Evolutionary conservation across 805 yeast genomes (phyloP), one percentile per base, ranked within the genome.

Genomic region (Scheffersomyces ergatensis): DNA sequence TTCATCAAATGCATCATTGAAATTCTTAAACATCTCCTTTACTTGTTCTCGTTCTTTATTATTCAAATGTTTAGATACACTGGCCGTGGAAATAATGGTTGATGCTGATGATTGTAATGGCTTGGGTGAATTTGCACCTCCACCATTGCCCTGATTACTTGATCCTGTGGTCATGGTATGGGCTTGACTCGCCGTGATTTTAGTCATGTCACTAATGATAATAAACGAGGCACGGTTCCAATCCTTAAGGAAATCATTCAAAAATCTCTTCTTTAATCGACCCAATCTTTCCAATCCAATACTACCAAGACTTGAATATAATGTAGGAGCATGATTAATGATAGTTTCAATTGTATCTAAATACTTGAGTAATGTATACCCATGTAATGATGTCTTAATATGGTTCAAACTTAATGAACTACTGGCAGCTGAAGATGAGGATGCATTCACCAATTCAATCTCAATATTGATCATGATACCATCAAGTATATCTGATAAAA

Each of bases 211-310:
- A 74, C 70, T 49, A 18, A 92, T 82, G 36, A 92, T 72, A 38
- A 78, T 74, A 17, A 86, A 74, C 3, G 96, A 89, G 18, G 86
- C 80, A 43, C 74, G 74, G 48, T 85, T 84, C 98, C 98, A 92
- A 48, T 78, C 84, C 36, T 67, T 77, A 41, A 89, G 72, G 56
- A 89, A 86, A 51, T 80, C 66, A 51, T 83, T 85, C 52, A 85
- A 63, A 34, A 83, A 88, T 46, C 90, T 70, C 56, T 85, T 89
- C 53, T 83, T 81, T 49, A 93, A 61, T 49, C 80, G 78, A 34
- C 77, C 83, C 5, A 86, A 54, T 40, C 97, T 67, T 36, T 77
- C 81, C 14, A 68, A 60, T 0, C 96, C 95, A 1, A 67, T 55
- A 14, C 66, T 57, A 0, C 86, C 86, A 33, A 89, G 59, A 11